Conservation (phyloP, 2,329 filamentous ascomycete species). For the Ophiostoma quercus region DNA sequence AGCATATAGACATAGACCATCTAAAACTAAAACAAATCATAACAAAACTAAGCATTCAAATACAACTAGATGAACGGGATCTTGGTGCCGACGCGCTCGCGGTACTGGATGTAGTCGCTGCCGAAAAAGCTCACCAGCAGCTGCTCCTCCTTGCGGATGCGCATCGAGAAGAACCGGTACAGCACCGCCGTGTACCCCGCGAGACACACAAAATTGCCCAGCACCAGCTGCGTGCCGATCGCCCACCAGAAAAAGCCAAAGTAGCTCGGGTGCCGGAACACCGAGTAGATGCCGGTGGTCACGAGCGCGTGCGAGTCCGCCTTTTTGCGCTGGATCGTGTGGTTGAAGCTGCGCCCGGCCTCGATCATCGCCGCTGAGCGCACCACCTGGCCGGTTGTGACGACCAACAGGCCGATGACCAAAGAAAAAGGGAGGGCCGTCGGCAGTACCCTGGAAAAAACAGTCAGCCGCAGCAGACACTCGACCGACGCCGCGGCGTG, state of each 20-base stretch:
- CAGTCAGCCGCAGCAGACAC: constrained; percentile 51
- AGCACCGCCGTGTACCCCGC: constrained; percentile 67
- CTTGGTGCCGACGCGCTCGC: constrained; percentile 62
- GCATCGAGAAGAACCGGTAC: constrained; percentile 74
- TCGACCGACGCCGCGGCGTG: constrained; percentile 71
- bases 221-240: constrained; percentile 82
- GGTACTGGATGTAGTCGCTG: constrained; percentile 71
- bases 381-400: constrained; percentile 66
- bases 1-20: background rate
- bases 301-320: constrained; percentile 71
- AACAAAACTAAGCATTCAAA: no score
- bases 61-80: constrained; percentile 66
- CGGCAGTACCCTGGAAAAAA: background rate
- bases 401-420: constrained; percentile 54
- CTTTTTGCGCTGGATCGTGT: constrained; percentile 68
- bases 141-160: constrained; percentile 74
- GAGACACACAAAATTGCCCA: constrained; percentile 80
- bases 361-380: constrained; percentile 83
- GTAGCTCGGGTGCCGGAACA: constrained; percentile 81
- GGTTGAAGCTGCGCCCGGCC: constrained; percentile 88
- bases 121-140: constrained; percentile 78
- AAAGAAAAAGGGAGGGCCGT: constrained; percentile 43
- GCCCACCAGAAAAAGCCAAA: constrained; percentile 99
- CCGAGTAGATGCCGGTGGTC: constrained; percentile 70
- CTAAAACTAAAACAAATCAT: background rate